Evolutionary conservation across 1,284 basidiomycete genomes (phyloP).

Genomic region (Ganoderma leucocontextum): DNA sequence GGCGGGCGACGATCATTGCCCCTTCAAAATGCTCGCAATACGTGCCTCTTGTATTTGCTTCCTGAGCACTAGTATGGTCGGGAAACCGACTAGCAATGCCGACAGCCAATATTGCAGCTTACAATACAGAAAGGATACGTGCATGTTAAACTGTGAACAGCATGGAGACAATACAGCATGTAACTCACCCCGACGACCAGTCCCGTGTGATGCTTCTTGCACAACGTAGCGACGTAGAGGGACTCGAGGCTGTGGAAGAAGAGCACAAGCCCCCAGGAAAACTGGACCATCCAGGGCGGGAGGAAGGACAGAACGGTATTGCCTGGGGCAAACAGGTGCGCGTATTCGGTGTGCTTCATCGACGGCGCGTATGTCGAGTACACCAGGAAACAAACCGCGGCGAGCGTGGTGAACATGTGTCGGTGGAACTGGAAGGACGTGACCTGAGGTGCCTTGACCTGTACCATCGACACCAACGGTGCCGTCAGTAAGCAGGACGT

Average conservation of each 20-base stretch:
- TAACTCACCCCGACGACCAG: slow-evolving; percentile 60
- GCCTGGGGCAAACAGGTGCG: slow-evolving; percentile 33
- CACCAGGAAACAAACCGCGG: slow-evolving; percentile 44
- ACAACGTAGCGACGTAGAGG: slow-evolving; percentile 61
- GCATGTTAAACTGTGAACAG: slow-evolving; percentile 9
- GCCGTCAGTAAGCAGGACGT: background rate
- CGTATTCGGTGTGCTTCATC: slow-evolving; percentile 30
- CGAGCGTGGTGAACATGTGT: slow-evolving; percentile 45
- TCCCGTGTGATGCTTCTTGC: slow-evolving; percentile 63
- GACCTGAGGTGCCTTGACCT: slow-evolving; percentile 73
- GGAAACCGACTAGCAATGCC: slow-evolving; percentile 61
- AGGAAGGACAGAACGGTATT: slow-evolving; percentile 24
- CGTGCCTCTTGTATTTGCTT: slow-evolving; percentile 67
- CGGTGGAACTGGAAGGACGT: slow-evolving; percentile 51
- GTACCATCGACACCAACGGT: background rate
- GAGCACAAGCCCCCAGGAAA: slow-evolving; percentile 43
- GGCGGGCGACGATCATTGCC: slow-evolving; percentile 32
- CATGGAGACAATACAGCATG: slow-evolving; percentile 8
- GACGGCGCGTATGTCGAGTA: slow-evolving; percentile 52
- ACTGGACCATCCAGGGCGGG: slow-evolving; percentile 35
- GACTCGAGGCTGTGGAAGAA: slow-evolving; percentile 58
- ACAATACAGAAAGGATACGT: slow-evolving; percentile 1
- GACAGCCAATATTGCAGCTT: slow-evolving; percentile 60
- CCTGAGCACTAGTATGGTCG: slow-evolving; percentile 60
- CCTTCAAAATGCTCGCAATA: slow-evolving; percentile 81